A percentile compares a stretch with the other conserved stretches of the same genome.
phyloP scores from a whole-genome alignment of 805 yeast genomes.

The Torulaspora microellipsoides region DNA sequence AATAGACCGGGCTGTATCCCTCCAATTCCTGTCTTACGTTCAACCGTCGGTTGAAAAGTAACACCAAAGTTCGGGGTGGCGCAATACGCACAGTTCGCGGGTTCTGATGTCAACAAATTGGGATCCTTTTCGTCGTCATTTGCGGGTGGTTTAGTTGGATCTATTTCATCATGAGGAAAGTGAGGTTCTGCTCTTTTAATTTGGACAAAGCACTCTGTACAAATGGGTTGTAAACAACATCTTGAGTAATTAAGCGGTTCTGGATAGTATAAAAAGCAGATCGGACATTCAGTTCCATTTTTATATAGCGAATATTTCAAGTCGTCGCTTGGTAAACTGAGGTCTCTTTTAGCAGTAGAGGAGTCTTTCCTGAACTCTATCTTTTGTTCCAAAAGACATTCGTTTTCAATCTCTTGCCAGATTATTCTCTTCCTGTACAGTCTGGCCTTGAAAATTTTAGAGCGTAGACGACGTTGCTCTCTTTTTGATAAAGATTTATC shows the following conservation, averaged over 20 bases:
- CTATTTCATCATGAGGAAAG: constrained; percentile 70
- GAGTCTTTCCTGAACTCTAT: constrained; percentile 20
- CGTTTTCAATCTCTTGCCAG: constrained; percentile 57
- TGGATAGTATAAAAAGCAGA: constrained; percentile 87
- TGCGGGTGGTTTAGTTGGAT: constrained; percentile 24
- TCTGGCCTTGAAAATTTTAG: constrained; percentile 33
- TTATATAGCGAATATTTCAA: constrained; percentile 59
- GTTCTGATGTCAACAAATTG: constrained; percentile 72
- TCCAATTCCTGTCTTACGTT: constrained; percentile 51
- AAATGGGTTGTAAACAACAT: constrained; percentile 90
- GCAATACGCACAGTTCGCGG: constrained; percentile 91
- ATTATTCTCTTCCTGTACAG: constrained; percentile 38
- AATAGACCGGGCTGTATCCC: constrained; percentile 49
- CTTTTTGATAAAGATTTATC: constrained; percentile 28
- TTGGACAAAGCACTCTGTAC: constrained; percentile 96
- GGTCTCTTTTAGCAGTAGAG: constrained; percentile 26
- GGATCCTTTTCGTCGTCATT: constrained; percentile 41
- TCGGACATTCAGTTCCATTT: constrained; percentile 81
- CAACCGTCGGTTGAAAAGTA: constrained; percentile 61
- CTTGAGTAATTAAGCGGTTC: constrained; percentile 69
- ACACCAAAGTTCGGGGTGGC: constrained; percentile 84
- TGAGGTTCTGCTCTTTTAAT: constrained; percentile 87
- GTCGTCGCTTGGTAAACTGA: constrained; percentile 30
- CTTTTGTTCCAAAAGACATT: constrained; percentile 53
- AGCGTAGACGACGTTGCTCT: constrained; percentile 30